Percentiles rank a stretch among this genome's conserved stretches.
phyloP scores from a whole-genome alignment of 331 rosid genomes.

The Erythrophleum ivorense region DNA sequence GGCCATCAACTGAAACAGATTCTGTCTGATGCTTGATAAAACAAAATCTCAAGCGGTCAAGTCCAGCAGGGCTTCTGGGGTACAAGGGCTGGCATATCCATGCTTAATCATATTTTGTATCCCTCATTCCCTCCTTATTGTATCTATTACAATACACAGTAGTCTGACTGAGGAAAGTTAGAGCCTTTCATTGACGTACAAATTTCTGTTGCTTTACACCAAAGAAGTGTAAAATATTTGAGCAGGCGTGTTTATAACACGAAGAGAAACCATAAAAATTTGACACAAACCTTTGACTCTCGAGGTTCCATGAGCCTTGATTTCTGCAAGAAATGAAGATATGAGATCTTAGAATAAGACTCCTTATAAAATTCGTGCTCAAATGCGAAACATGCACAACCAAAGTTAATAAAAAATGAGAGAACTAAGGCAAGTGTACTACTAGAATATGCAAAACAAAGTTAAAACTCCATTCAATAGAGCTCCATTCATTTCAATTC shows the following conservation, averaged over 20 bases:
- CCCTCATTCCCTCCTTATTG: neutral
- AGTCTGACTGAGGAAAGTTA: slow-evolving; percentile 27
- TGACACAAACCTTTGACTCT: slow-evolving; percentile 75
- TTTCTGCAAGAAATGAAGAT: slow-evolving; percentile 64
- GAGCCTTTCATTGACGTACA: slow-evolving; percentile 12
- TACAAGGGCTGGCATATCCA: neutral
- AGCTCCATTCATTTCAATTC: no score
- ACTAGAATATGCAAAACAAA: no score
- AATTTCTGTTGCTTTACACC: slow-evolving; percentile 15
- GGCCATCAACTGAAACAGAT: slow-evolving; percentile 11
- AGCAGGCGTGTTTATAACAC: slow-evolving; percentile 25
- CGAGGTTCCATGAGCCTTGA: slow-evolving; percentile 74
- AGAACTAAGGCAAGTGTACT: no score
- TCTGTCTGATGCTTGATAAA: slow-evolving; percentile 5
- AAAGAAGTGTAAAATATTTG: neutral
- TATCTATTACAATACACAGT: neutral
- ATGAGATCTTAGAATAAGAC: slow-evolving; percentile 30
- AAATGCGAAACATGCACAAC: slow-evolving; percentile 16
- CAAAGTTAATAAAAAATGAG: no score
- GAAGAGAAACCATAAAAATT: slow-evolving; percentile 28
- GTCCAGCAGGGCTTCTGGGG: neutral
- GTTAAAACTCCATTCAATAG: no score
- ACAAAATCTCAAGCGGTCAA: slow-evolving; percentile 19
- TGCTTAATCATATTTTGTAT: neutral
- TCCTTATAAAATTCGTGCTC: neutral